Evolutionary conservation across 2,329 filamentous ascomycete species (phyloP), one percentile per base, ranked within the genome.

Genomic region (Orbilia ellipsospora): DNA sequence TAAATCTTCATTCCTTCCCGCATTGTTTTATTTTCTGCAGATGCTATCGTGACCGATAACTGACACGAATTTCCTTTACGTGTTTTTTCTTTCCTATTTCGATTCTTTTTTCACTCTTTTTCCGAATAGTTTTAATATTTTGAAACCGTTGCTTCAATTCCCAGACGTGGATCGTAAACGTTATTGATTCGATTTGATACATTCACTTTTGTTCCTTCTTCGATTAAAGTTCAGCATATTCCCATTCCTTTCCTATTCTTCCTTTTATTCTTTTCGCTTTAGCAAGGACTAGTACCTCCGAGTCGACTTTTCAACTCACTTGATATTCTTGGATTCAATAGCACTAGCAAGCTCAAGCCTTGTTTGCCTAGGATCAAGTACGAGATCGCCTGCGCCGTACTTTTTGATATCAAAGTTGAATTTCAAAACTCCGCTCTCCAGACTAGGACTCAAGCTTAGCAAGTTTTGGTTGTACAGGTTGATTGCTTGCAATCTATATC

Each of bases 51-150:
- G 16, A n/a, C 51, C 42, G 52, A 75, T 28, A 26, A n/a, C 51
- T 51, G 52, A 75, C 72, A 75, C 72, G 72, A 75, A 56, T 75
- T 75, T 75, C 72, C 60, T 75, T 36, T 69, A 48, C 45, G 48
- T 75, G 55, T 75, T 65, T 74, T 50, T 42, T 48, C 20, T 68
- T 74, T 69, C 64, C 64, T 69, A 64, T 69, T 75, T 69, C 54
- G 54, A 65, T 69, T 54, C 28, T 40, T 75, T 64, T 61, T 59
- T 64, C 48, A 65, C 55, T 54, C 60, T 40, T 51, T 13, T 52
- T 59, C 10, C 48, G n/a, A 26, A 67, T 63, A 23, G 45, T 64
- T 75, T 75, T 75, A 65, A 69, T 75, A 69, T 75, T 68, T 68
- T 69, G 72, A 75, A 64, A 75, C 64, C 12, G 20, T 57, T 68